Conservation (phyloP, 1,284 basidiomycete genomes). For the Trichosporon inkin region DNA sequence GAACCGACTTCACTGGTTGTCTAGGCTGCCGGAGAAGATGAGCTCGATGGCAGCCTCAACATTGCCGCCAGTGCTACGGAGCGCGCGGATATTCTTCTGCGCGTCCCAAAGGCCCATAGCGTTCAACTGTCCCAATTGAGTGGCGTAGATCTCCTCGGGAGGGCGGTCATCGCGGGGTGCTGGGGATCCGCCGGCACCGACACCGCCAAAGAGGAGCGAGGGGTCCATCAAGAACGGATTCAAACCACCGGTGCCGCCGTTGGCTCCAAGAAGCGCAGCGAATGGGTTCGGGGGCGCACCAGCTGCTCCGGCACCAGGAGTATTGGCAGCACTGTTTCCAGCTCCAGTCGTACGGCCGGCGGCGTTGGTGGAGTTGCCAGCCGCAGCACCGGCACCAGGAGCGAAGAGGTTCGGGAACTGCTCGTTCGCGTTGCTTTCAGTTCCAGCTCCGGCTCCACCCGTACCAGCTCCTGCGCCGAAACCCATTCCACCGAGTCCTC, state of each 20-base stretch:
- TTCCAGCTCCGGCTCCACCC: slow-evolving; percentile 23
- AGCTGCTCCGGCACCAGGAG: slow-evolving; percentile 9
- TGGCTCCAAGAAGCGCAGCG: slow-evolving; percentile 15
- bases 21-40: slow-evolving; percentile 64
- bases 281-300: slow-evolving; percentile 14
- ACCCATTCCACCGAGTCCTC: slow-evolving; percentile 25
- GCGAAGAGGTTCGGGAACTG: slow-evolving; percentile 48
- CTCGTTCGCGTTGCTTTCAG: slow-evolving; percentile 26
- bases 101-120: slow-evolving; percentile 74
- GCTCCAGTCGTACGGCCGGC: slow-evolving; percentile 12
- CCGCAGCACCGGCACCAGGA: slow-evolving; percentile 20
- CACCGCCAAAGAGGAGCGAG: slow-evolving; percentile 54
- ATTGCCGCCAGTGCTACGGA: slow-evolving; percentile 81
- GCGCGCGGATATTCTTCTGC: slow-evolving; percentile 78
- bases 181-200: slow-evolving; percentile 30
- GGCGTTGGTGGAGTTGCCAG: slow-evolving; percentile 11
- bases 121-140: slow-evolving; percentile 59
- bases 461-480: slow-evolving; percentile 22
- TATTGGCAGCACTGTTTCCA: background rate
- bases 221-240: slow-evolving; percentile 48
- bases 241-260: slow-evolving; percentile 20
- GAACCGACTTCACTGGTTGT: slow-evolving; percentile 13
- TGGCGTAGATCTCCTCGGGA: slow-evolving; percentile 83
- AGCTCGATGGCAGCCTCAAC: slow-evolving; percentile 87
- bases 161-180: slow-evolving; percentile 60